Evolutionary conservation across 345 rosid species (phyloP), one percentile per base, ranked within the genome.

Genomic region (Eucalyptus camaldulensis): DNA sequence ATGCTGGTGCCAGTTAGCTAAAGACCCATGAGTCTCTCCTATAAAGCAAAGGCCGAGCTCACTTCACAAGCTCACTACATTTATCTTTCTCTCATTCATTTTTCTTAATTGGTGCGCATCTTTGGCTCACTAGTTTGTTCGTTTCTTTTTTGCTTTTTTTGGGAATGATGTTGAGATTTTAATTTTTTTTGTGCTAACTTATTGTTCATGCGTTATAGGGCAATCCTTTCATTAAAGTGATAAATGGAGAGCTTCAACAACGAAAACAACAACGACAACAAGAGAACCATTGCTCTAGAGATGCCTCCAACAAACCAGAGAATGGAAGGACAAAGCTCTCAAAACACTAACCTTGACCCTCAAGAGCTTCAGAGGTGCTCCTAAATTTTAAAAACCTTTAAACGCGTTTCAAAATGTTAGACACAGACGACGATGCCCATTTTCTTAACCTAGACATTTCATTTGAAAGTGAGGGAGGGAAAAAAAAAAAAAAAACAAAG

Each of bases 271-370:
- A 12, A 14, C 2, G 37, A 31, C 76, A 65, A 40, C 83, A 37
- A 72, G 83, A 37, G 27, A 10, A 76, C 8, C 45, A 76, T 37
- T 37, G 47, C 27, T 22, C 47, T 21, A 6, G 83, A 11, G 47
- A 76, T 76, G 83, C 47, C 27, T 37, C 83, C 83, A 19, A 76
- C 45, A 76, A 72, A 45, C 83, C 83, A 37, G 83, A 37, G 87
- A 87, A 88, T 88, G 95, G 92, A 93, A 92, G 90, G 87, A 85
- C 87, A 22, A 85, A 25, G 51, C 87, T 47, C 87, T 85, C 13
- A 9, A 85, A 37, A 37, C 45, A 80, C 49, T 56, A 80, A 29
- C 54, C 62, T 90, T 14, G 56, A 85, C 22, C 31, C 87, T 49
- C 56, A 29, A 49, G 50, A 85, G 37, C 87, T 85, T 49, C n/a